These are phyloP conservation scores for Huntiella abstrusa DNA, from an alignment of 2,329 filamentous ascomycete species.

Conservation along the genomic window DNA sequence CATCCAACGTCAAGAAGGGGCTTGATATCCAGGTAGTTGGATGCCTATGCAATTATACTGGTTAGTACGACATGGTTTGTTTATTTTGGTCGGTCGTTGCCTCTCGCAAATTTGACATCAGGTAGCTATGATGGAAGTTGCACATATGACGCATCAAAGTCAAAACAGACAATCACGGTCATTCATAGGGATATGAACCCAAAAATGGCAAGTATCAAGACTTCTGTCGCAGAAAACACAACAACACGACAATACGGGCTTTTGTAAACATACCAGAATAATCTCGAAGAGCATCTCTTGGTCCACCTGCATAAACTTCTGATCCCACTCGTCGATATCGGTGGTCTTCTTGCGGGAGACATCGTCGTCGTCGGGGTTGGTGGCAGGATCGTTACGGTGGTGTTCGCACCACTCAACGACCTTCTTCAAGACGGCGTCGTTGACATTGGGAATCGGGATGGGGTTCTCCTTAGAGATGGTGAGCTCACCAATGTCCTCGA, in stretches of 20 bases:
- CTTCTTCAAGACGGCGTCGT: slow-evolving; percentile 83
- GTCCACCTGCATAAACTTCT: slow-evolving; percentile 99
- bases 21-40: slow-evolving; percentile 99
- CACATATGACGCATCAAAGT: not conserved
- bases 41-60: slow-evolving; percentile 38
- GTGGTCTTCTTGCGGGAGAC: slow-evolving; percentile 96
- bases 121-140: not conserved
- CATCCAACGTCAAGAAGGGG: slow-evolving; percentile 91
- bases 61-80: not conserved
- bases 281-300: slow-evolving; percentile 99
- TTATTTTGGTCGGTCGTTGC: not conserved
- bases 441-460: slow-evolving; percentile 84
- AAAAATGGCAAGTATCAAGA: too few species aligned
- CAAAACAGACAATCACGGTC: not conserved
- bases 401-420: slow-evolving; percentile 97
- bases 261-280: slow-evolving; percentile 52
- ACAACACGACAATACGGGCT: too few species aligned
- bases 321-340: slow-evolving; percentile 98
- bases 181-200: too few species aligned
- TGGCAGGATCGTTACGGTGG: slow-evolving; percentile 76
- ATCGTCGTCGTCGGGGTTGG: slow-evolving; percentile 68
- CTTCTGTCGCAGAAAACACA: too few species aligned
- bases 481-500: slow-evolving; percentile 71
- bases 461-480: slow-evolving; percentile 36
- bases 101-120: not conserved